Conservation (phyloP, 139 green algal species). For the Pseudopediastrum boryanum region DNA sequence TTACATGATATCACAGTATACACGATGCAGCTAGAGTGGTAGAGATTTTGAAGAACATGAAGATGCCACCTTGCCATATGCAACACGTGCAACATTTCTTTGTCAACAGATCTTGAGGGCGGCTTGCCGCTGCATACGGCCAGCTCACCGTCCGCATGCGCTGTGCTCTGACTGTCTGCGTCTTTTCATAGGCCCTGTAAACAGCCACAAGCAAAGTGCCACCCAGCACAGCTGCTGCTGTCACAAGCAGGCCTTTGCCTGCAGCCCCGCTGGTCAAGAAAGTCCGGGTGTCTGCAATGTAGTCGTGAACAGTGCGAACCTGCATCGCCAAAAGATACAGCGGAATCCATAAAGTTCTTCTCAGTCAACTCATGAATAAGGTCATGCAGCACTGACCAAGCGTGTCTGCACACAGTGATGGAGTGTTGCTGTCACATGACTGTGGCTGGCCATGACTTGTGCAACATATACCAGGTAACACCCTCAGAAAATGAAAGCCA, state of each 20-base stretch:
- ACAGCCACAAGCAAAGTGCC: constrained; percentile 59
- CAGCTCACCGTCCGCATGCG: constrained; percentile 64
- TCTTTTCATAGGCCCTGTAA: constrained; percentile 46
- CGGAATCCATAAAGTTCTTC: background rate
- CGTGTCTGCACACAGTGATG: background rate
- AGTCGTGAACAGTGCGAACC: constrained; percentile 2
- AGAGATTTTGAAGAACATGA: background rate
- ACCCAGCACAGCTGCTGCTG: constrained; percentile 39
- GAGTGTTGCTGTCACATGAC: background rate
- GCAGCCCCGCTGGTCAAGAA: constrained; percentile 32
- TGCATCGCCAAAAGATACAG: background rate
- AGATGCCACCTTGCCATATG: background rate
- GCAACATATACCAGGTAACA: background rate
- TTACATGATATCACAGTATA: background rate
- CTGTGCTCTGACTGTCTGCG: constrained; percentile 52
- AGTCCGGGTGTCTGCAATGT: background rate
- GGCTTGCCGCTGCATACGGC: background rate
- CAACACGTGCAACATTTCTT: background rate
- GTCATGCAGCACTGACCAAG: background rate
- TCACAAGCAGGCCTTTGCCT: constrained; percentile 28
- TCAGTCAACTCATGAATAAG: constrained; percentile 17
- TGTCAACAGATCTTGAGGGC: background rate
- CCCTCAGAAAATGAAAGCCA: background rate
- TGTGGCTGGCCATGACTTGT: background rate
- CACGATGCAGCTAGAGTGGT: background rate